These are phyloP conservation scores for Neoarthrinium moseri DNA, from an alignment of 2,329 filamentous ascomycete species.

Conservation along the genomic window DNA sequence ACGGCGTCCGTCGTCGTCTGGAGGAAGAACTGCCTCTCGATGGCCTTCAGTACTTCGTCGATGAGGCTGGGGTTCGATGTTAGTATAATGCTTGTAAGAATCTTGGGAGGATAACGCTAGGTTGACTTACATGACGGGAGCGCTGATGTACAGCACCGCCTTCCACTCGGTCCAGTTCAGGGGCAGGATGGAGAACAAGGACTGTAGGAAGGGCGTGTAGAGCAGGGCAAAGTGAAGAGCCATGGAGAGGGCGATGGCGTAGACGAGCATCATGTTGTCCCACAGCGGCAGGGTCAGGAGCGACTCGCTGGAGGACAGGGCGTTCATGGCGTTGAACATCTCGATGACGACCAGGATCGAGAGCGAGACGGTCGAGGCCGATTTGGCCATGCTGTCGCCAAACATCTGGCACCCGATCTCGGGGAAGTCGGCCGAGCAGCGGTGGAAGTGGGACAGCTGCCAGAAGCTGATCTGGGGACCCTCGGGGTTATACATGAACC, in stretches of 20 bases:
- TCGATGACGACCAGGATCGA: slow-evolving; percentile 95
- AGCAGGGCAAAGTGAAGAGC: slow-evolving; percentile 89
- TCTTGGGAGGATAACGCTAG: background rate
- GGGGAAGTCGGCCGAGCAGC: slow-evolving; percentile 80
- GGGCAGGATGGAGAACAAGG: slow-evolving; percentile 86
- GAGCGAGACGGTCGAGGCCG: slow-evolving; percentile 89
- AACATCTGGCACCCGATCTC: slow-evolving; percentile 95
- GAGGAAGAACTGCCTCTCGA: slow-evolving; percentile 68
- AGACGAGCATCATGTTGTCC: slow-evolving; percentile 98
- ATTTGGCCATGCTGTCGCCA: slow-evolving; percentile 77
- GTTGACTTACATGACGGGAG: slow-evolving; percentile 80
- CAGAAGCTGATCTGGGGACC: slow-evolving; percentile 91
- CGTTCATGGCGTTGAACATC: slow-evolving; percentile 99
- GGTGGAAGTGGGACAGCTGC: slow-evolving; percentile 91
- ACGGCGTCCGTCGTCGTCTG: slow-evolving; percentile 42
- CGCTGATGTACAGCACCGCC: slow-evolving; percentile 84
- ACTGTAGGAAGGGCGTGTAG: slow-evolving; percentile 86
- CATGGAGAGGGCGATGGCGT: slow-evolving; percentile 92
- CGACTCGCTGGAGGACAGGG: slow-evolving; percentile 90
- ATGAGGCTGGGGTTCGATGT: slow-evolving; percentile 56
- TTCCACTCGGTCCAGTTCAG: slow-evolving; percentile 87
- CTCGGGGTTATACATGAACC: slow-evolving; percentile 93
- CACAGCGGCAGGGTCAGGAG: slow-evolving; percentile 92
- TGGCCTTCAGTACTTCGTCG: slow-evolving; percentile 78
- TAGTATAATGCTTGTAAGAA: slow-evolving; percentile 12